These are phyloP conservation scores for Colletotrichum brevisporum DNA, from an alignment of 2,329 filamentous ascomycete species.

Conservation along the genomic window DNA sequence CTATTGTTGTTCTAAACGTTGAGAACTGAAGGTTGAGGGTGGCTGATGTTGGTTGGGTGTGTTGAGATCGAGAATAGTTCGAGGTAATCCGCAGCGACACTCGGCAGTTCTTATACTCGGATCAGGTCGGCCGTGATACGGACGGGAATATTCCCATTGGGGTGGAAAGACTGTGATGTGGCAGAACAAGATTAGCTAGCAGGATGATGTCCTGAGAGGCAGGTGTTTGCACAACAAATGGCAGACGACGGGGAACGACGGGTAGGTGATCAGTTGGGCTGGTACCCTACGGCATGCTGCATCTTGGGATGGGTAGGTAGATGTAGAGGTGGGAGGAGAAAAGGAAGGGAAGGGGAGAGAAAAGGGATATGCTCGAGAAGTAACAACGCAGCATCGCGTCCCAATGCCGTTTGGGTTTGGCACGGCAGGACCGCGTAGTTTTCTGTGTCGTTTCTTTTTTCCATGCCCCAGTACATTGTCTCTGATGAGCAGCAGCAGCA, in stretches of 20 bases:
- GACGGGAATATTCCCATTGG: slow-evolving; percentile 38
- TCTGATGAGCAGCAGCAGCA: slow-evolving; percentile 38
- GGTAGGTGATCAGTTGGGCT: slow-evolving; percentile 41
- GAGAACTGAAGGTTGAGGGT: not conserved
- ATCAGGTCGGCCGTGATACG: slow-evolving; percentile 30
- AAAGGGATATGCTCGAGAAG: slow-evolving; percentile 41
- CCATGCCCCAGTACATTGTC: slow-evolving; percentile 42
- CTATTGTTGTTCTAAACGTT: no score
- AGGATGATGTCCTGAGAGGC: slow-evolving; percentile 33
- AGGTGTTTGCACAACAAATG: slow-evolving; percentile 38
- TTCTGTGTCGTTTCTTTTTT: slow-evolving; percentile 42
- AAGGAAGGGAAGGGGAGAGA: slow-evolving; percentile 34
- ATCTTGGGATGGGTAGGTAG: slow-evolving; percentile 38
- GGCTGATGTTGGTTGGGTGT: not conserved
- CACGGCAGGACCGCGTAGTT: slow-evolving; percentile 37
- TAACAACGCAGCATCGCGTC: slow-evolving; percentile 39
- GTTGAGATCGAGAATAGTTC: slow-evolving; percentile 20
- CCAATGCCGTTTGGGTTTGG: slow-evolving; percentile 40
- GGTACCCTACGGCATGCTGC: slow-evolving; percentile 43
- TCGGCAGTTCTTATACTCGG: slow-evolving; percentile 40
- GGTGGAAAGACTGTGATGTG: slow-evolving; percentile 40
- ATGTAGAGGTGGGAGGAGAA: slow-evolving; percentile 28
- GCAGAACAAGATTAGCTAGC: slow-evolving; percentile 40
- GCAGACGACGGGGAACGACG: slow-evolving; percentile 25
- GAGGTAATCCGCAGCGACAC: slow-evolving; percentile 21